A percentile compares a stretch with the other conserved stretches of the same genome.
Conservation (phyloP, 495 filamentous ascomycete species). For the Bacidia gigantensis region DNA sequence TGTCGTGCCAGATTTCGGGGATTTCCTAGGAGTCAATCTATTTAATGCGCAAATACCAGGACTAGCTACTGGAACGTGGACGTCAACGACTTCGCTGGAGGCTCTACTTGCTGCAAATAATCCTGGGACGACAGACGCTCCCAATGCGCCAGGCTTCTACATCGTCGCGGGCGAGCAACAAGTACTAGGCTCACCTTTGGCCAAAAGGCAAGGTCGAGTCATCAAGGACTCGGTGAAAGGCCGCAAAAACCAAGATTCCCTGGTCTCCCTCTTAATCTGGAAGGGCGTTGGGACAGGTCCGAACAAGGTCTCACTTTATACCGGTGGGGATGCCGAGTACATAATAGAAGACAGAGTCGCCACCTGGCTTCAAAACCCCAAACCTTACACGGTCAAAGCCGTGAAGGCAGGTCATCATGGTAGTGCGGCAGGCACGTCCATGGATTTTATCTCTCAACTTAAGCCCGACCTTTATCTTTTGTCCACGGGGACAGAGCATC, state of each 20-base stretch:
- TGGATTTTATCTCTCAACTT: not conserved
- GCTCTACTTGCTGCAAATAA: not conserved
- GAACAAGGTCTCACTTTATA: not conserved
- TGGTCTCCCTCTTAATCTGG: not conserved
- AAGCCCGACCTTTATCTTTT: not conserved
- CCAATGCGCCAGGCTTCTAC: not conserved
- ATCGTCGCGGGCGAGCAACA: not conserved
- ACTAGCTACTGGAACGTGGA: not conserved
- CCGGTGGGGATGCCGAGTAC: not conserved
- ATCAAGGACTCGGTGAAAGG: not conserved
- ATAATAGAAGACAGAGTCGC: not conserved
- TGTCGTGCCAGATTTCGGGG: too few species aligned
- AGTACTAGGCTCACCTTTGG: not conserved
- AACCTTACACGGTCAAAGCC: not conserved
- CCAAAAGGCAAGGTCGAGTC: not conserved
- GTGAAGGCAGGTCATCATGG: not conserved
- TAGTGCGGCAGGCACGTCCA: not conserved
- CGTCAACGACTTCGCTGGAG: not conserved
- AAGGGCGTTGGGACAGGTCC: not conserved
- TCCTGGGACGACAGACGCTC: not conserved
- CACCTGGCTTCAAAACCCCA: not conserved
- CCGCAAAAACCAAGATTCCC: not conserved
- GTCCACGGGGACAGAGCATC: not conserved
- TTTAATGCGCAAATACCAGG: too few species aligned
- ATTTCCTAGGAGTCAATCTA: not conserved